Evolutionary conservation across 371 early-diverging fungal species (phyloP).

Genomic region (Vairimorpha ceranae): DNA sequence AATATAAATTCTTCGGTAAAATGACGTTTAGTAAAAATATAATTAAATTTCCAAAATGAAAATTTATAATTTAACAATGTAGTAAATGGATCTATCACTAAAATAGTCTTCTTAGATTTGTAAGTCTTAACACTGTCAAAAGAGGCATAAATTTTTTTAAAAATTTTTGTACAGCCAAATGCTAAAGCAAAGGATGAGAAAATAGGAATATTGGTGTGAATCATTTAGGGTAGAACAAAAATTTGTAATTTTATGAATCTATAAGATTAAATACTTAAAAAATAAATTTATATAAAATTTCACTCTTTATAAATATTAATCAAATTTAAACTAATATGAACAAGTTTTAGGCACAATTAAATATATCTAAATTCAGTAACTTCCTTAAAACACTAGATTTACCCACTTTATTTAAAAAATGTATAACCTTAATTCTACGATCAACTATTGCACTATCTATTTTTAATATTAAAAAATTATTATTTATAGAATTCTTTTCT

Average conservation of each 20-base stretch:
- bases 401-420: neutral
- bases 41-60: constrained; percentile 10
- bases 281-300: no score
- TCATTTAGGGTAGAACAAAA: neutral
- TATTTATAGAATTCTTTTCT: neutral
- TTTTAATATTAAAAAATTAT: neutral
- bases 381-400: no score
- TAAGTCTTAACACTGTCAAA: no score
- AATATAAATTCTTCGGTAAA: constrained; percentile 39
- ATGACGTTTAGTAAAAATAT: neutral
- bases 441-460: neutral
- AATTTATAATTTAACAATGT: constrained; percentile 23
- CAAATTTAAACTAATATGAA: no score
- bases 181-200: neutral
- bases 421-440: neutral
- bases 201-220: neutral
- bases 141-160: no score
- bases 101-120: neutral
- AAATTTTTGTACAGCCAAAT: neutral
- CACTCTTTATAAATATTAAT: no score
- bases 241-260: no score
- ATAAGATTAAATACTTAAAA: no score
- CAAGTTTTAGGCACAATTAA: no score
- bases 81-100: constrained; percentile 21
- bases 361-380: no score